A percentile compares a stretch with the other conserved stretches of the same genome.
phyloP scores from a whole-genome alignment of 805 yeast species.

The Saccharomycopsis javanensis region DNA sequence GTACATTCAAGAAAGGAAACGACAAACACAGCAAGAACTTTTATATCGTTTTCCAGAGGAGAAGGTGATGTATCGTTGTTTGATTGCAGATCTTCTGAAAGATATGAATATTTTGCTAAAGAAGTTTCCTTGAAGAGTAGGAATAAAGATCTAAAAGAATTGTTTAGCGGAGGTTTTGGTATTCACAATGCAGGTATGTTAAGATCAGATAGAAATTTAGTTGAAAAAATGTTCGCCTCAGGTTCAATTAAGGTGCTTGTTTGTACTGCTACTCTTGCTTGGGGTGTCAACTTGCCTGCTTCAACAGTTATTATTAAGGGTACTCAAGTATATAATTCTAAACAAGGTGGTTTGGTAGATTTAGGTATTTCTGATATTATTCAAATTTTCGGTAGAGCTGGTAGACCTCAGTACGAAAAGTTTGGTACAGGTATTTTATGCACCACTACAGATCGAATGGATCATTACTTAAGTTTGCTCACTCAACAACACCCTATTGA shows the following conservation, averaged over 20 bases:
- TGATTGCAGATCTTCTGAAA: slow-evolving; percentile 40
- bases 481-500: slow-evolving; percentile 97
- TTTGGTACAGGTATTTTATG: slow-evolving; percentile 89
- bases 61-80: slow-evolving; percentile 48
- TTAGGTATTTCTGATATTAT: slow-evolving; percentile 93
- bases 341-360: slow-evolving; percentile 89
- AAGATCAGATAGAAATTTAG: slow-evolving; percentile 77
- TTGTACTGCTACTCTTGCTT: slow-evolving; percentile 95
- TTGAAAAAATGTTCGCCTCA: slow-evolving; percentile 74
- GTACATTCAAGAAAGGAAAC: slow-evolving; percentile 96
- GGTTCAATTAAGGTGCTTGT: slow-evolving; percentile 87
- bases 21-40: slow-evolving; percentile 65
- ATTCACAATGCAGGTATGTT: slow-evolving; percentile 97
- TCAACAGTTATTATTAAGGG: slow-evolving; percentile 96
- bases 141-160: slow-evolving; percentile 70
- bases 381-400: slow-evolving; percentile 98
- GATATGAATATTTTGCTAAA: slow-evolving; percentile 38
- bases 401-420: slow-evolving; percentile 92
- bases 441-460: slow-evolving; percentile 71
- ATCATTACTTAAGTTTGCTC: slow-evolving; percentile 78
- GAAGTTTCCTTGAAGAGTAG: slow-evolving; percentile 62
- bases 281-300: slow-evolving; percentile 99
- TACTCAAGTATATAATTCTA: slow-evolving; percentile 89
- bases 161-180: slow-evolving; percentile 78
- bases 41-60: slow-evolving; percentile 57